Conservation (phyloP, 345 rosid genomes). For the Pistacia integerrima region DNA sequence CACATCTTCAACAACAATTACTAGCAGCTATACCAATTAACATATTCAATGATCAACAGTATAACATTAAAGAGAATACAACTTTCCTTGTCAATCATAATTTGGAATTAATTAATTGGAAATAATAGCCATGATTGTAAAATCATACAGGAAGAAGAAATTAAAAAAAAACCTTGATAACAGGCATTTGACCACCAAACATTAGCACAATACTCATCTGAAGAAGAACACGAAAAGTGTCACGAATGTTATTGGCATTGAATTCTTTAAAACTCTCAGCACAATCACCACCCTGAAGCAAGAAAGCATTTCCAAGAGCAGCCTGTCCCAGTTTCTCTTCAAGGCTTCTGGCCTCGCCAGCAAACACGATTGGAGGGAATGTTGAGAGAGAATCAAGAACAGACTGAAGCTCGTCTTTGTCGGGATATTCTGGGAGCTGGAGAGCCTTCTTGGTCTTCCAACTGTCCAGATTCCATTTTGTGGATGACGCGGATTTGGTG, state of each 20-base stretch:
- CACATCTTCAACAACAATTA: background rate
- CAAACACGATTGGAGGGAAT: constrained; percentile 67
- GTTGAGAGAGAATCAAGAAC: constrained; percentile 50
- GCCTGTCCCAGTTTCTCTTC: constrained; percentile 48
- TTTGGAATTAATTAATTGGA: no score
- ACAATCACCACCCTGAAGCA: constrained; percentile 46
- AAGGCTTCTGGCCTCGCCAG: constrained; percentile 63
- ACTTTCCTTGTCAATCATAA: no score
- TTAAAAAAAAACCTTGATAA: constrained; percentile 34
- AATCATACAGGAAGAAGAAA: background rate
- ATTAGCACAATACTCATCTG: constrained; percentile 48
- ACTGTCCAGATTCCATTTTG: constrained; percentile 52
- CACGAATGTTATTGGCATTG: constrained; percentile 42
- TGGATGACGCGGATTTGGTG: constrained; percentile 11
- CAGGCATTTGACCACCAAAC: constrained; percentile 50
- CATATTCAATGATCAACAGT: no score
- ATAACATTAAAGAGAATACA: no score
- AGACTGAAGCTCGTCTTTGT: constrained; percentile 43
- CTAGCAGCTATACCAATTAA: background rate
- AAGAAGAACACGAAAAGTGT: constrained; percentile 42
- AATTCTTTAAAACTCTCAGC: constrained; percentile 52
- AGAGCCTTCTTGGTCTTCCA: constrained; percentile 59
- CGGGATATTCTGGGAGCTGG: constrained; percentile 67
- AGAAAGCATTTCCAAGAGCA: constrained; percentile 40
- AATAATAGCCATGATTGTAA: no score